Evolutionary conservation across 805 yeast genomes (phyloP).

Genomic region (Yamadazyma olivae): DNA sequence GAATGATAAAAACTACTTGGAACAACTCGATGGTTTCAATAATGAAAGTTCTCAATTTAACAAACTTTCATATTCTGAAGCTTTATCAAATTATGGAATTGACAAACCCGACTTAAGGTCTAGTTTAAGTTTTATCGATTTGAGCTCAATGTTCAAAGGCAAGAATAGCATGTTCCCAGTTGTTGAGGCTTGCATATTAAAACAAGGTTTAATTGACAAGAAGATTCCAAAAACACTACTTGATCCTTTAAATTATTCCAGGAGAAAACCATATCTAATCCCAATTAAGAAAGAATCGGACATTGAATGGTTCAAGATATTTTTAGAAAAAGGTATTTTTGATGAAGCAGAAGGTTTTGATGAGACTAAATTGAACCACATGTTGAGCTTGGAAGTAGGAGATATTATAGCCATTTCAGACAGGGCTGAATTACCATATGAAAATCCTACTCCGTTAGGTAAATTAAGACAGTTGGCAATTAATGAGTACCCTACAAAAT

Average conservation of each 20-base stretch:
- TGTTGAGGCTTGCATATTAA: slow-evolving; percentile 69
- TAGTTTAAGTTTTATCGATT: slow-evolving; percentile 43
- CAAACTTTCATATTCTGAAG: slow-evolving; percentile 62
- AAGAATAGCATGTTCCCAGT: slow-evolving; percentile 52
- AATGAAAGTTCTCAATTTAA: slow-evolving; percentile 21
- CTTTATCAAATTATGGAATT: slow-evolving; percentile 73
- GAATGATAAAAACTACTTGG: slow-evolving; percentile 23
- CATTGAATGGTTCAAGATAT: slow-evolving; percentile 43
- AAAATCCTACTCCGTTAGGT: slow-evolving; percentile 95
- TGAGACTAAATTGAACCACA: slow-evolving; percentile 12
- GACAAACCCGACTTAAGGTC: slow-evolving; percentile 93
- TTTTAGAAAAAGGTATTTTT: slow-evolving; percentile 28
- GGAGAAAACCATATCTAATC: slow-evolving; percentile 56
- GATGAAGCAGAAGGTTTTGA: slow-evolving; percentile 13
- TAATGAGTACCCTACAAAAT: slow-evolving; percentile 46
- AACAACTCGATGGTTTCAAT: slow-evolving; percentile 14
- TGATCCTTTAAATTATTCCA: slow-evolving; percentile 44
- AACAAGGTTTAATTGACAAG: slow-evolving; percentile 38
- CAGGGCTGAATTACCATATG: slow-evolving; percentile 69
- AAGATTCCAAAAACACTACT: slow-evolving; percentile 37
- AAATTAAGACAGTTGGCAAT: slow-evolving; percentile 74
- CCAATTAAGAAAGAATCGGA: slow-evolving; percentile 45
- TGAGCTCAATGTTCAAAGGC: slow-evolving; percentile 39
- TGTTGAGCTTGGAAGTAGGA: slow-evolving; percentile 52
- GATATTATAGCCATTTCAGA: slow-evolving; percentile 79